phyloP scores from a whole-genome alignment of 805 yeast species.

The Isabelozyma pseudorhagii region DNA sequence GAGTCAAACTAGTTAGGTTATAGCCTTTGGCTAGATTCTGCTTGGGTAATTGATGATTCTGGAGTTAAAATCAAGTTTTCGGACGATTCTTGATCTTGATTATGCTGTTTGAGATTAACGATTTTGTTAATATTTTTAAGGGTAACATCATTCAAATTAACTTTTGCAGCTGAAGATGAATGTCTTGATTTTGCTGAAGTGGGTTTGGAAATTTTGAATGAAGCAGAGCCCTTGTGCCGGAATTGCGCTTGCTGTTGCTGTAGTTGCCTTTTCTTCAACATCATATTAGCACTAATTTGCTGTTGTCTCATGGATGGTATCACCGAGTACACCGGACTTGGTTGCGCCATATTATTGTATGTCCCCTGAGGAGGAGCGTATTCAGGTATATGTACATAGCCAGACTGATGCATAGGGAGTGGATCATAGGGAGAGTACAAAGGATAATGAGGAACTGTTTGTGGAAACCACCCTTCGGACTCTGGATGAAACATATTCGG shows the following conservation, averaged over 20 bases:
- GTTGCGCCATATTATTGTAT: neutral
- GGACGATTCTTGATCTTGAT: constrained; percentile 1
- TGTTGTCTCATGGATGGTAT: constrained; percentile 25
- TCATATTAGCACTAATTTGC: constrained; percentile 29
- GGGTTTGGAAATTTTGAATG: constrained; percentile 3
- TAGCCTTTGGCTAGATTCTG: constrained; percentile 3
- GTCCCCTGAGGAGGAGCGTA: neutral
- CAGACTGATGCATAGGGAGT: neutral
- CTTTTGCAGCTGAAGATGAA: constrained; percentile 3
- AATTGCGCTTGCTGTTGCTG: constrained; percentile 6
- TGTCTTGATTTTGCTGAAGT: constrained; percentile 4
- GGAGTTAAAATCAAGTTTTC: constrained; percentile 13
- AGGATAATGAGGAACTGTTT: neutral
- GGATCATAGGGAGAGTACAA: neutral
- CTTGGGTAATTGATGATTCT: constrained; percentile 10
- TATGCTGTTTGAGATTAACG: constrained; percentile 5
- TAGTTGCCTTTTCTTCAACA: constrained; percentile 29
- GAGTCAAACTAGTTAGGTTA: neutral
- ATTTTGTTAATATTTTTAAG: constrained; percentile 7
- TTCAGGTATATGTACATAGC: neutral
- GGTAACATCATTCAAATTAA: constrained; percentile 8
- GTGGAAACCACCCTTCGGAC: constrained; percentile 16
- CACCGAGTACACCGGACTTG: neutral
- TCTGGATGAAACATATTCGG: constrained; percentile 7
- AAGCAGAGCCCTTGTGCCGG: neutral